Conservation (phyloP, 148 eudicot species). For the Tetragonia tetragonoides region DNA sequence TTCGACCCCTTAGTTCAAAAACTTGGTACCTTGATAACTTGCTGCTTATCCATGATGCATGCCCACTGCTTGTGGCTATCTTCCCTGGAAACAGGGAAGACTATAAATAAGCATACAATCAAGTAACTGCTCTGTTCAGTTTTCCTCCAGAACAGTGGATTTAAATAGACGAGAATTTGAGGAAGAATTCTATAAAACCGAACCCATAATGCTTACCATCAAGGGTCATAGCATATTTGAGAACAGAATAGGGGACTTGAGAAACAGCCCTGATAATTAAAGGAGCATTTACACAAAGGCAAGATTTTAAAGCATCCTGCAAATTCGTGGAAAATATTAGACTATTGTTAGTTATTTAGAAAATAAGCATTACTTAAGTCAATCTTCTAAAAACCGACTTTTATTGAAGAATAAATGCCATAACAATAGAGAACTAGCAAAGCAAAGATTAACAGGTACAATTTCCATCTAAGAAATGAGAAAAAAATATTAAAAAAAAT, state of each 20-base stretch:
- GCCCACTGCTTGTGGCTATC: slow-evolving; percentile 87
- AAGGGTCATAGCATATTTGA: slow-evolving; percentile 98
- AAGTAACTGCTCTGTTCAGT: not conserved
- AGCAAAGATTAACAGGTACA: not conserved
- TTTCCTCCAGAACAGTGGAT: not conserved
- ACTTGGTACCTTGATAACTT: slow-evolving; percentile 72
- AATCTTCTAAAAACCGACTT: not conserved
- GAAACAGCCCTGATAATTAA: slow-evolving; percentile 81
- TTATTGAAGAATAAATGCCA: not conserved
- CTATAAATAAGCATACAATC: slow-evolving; percentile 5
- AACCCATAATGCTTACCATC: slow-evolving; percentile 57
- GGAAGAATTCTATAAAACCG: not conserved
- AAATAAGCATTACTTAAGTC: not conserved
- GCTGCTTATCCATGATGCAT: slow-evolving; percentile 96
- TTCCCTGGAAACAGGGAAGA: slow-evolving; percentile 57
- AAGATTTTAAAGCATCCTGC: slow-evolving; percentile 82
- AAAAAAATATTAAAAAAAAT: not conserved
- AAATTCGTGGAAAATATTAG: slow-evolving; percentile 10
- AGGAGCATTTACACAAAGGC: slow-evolving; percentile 94
- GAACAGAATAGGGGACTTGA: slow-evolving; percentile 81
- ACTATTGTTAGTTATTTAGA: not conserved
- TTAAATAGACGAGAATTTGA: not conserved
- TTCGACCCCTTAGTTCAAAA: slow-evolving; percentile 87
- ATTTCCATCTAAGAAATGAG: not conserved
- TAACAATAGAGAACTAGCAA: not conserved